Base-by-base conservation (phyloP, 2,329 filamentous ascomycete species). In the Periglandula ipomoeae region DNA sequence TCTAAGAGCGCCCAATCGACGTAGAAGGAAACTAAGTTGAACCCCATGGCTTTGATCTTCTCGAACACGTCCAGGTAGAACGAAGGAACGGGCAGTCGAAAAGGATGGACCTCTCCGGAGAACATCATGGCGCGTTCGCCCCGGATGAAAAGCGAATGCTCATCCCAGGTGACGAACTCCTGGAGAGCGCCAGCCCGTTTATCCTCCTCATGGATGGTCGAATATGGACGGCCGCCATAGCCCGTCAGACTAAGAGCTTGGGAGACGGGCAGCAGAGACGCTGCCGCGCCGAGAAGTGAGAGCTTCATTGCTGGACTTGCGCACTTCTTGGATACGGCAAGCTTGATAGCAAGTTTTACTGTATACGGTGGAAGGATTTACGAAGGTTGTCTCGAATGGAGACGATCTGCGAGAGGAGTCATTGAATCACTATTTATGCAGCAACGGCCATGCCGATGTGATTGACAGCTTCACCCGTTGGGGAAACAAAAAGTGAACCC, bases 11-110 rank as follows among this genome's bases (percentile, higher is more conserved):
- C 85, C 88, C 87, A 94, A 57, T 89, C 77, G 6, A 83, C 73
- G 58, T 91, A 91, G 63, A 90, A 89, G 0, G 85, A 89, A 1
- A 90, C 84, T 40, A 79, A 77, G 57, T 86, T 91, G 67, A 89
- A 90, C 0, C 88, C 88, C 1, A 89, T 67, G 0, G 86, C 83
- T 64, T 85, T 89, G 63, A 91, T 80, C 66, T 94, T 94, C 58
- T 93, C 83, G 56, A 94, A 84, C 2, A 91, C 61, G 55, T 91
- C 87, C 8, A 86, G 70, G 70, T 82, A 75, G 0, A 75, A 59
- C 1, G 64, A 66, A 0, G 72, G 69, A 0, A 73, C 70, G 0
- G 73, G 71, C 1, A 74, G 62, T 1, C 73, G 67, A 48, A 73
- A 89, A 0, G 85, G 84, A 59, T 90, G 85, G 3, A 89, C 75